Percentiles rank a stretch among this genome's conserved stretches.
Conservation (phyloP, 2,329 filamentous ascomycete genomes). For the Thielaviopsis cerberus region DNA sequence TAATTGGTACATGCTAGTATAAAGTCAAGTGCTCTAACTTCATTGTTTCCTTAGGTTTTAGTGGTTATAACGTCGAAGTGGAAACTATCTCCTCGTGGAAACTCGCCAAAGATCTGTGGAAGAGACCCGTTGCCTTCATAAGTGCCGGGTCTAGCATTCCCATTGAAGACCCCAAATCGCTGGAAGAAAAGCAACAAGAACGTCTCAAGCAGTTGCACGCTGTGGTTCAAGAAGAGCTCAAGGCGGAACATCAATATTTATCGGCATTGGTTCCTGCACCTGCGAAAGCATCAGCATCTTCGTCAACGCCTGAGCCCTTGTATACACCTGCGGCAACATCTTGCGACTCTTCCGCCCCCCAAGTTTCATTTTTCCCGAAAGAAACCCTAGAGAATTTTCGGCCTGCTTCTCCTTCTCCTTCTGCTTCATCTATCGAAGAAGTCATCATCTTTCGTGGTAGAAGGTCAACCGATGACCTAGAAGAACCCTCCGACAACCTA, state of each 20-base stretch:
- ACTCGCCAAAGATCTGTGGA: slow-evolving; percentile 25
- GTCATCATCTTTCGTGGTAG: slow-evolving; percentile 49
- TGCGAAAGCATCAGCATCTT: not conserved
- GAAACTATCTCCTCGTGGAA: slow-evolving; percentile 17
- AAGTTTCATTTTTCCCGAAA: not conserved
- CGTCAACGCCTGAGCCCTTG: not conserved
- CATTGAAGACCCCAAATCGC: slow-evolving; percentile 20
- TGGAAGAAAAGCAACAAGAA: slow-evolving; percentile 13
- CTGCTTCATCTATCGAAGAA: slow-evolving; percentile 29
- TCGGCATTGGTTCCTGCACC: not conserved
- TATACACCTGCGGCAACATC: not conserved
- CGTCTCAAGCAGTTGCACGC: slow-evolving; percentile 12
- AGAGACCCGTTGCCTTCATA: slow-evolving; percentile 32
- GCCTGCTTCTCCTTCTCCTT: not conserved
- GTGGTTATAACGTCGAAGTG: not conserved
- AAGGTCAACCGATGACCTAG: slow-evolving; percentile 15
- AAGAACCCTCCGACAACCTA: not conserved
- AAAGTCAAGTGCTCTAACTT: not conserved
- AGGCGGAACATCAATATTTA: not conserved
- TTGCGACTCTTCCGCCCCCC: not conserved
- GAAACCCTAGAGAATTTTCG: slow-evolving; percentile 1
- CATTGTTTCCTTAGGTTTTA: not conserved
- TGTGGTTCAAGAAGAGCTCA: not conserved
- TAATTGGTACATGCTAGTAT: not conserved
- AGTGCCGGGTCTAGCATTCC: slow-evolving; percentile 35